Conservation (phyloP, 1,284 basidiomycete species). For the Papiliotrema terrestris region DNA sequence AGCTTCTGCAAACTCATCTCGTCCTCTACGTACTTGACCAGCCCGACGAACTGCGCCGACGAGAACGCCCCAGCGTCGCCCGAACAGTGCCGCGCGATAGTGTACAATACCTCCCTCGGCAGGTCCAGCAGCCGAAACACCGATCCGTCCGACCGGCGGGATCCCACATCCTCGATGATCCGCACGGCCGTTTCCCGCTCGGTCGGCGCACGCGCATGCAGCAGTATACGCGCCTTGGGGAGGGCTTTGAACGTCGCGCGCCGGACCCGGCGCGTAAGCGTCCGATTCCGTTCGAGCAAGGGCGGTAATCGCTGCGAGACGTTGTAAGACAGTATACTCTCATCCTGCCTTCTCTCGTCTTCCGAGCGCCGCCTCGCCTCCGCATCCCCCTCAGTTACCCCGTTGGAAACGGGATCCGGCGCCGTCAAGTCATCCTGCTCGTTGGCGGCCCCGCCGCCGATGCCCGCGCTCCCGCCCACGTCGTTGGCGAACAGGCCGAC, state of each 20-base stretch:
- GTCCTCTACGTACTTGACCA: slow-evolving; percentile 28
- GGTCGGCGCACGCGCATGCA: slow-evolving; percentile 24
- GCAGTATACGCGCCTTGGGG: slow-evolving; percentile 32
- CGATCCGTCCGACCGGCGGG: neutral
- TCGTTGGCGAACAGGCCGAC: slow-evolving; percentile 36
- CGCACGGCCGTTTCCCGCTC: slow-evolving; percentile 16
- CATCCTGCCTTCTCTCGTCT: slow-evolving; percentile 11
- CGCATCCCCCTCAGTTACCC: neutral
- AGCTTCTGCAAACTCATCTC: slow-evolving; percentile 13
- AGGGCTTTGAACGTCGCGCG: slow-evolving; percentile 22
- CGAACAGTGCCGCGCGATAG: slow-evolving; percentile 31
- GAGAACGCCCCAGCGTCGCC: slow-evolving; percentile 33
- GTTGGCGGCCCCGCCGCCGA: neutral
- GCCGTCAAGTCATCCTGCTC: neutral
- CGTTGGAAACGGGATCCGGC: neutral
- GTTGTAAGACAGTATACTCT: slow-evolving; percentile 18
- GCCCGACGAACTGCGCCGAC: slow-evolving; percentile 32
- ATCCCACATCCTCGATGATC: slow-evolving; percentile 2
- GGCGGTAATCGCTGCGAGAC: slow-evolving; percentile 26
- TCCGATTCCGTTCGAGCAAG: slow-evolving; percentile 34
- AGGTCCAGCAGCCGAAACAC: slow-evolving; percentile 36
- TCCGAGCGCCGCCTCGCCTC: neutral
- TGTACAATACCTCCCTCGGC: slow-evolving; percentile 35
- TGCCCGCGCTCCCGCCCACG: neutral
- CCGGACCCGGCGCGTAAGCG: slow-evolving; percentile 27